Evolutionary conservation across 148 eudicot genomes (phyloP).

Genomic region (Talinum fruticosum): DNA sequence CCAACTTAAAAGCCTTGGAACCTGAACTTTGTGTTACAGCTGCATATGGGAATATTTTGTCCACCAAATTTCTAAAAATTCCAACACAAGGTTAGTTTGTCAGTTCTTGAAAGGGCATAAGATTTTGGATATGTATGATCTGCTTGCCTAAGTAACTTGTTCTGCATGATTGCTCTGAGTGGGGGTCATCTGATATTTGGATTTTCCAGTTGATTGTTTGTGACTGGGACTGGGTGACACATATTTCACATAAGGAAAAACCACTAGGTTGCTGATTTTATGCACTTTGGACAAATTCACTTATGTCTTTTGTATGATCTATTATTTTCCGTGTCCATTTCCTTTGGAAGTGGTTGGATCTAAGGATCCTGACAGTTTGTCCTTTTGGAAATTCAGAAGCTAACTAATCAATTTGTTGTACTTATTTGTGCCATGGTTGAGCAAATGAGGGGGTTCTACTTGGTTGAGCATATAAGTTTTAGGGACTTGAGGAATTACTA

Average conservation of each 20-base stretch:
- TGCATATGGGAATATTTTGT: constrained; percentile 92
- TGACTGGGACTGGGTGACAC: too few relatives aligned
- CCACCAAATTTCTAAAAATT: constrained; percentile 78
- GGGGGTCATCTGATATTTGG: neutral
- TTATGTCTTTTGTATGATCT: neutral
- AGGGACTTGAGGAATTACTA: neutral
- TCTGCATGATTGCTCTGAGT: neutral
- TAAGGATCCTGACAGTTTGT: too few relatives aligned
- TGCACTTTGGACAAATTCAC: neutral
- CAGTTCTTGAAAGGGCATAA: neutral
- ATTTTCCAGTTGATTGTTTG: too few relatives aligned
- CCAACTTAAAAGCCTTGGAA: constrained; percentile 61
- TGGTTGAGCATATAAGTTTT: neutral
- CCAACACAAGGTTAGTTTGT: constrained; percentile 70
- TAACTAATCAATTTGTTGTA: too few relatives aligned
- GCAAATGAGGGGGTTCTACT: neutral
- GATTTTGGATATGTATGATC: neutral
- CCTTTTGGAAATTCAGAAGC: neutral
- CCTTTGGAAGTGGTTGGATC: neutral
- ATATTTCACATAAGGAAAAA: neutral
- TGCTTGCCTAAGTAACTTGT: neutral
- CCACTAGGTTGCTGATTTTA: neutral
- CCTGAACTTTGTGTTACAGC: constrained; percentile 96
- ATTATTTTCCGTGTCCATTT: neutral
- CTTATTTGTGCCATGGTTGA: too few relatives aligned